Evolutionary conservation across 1,284 basidiomycete genomes (phyloP), one percentile per base, ranked within the genome.

Genomic region (Inonotus obliquus): DNA sequence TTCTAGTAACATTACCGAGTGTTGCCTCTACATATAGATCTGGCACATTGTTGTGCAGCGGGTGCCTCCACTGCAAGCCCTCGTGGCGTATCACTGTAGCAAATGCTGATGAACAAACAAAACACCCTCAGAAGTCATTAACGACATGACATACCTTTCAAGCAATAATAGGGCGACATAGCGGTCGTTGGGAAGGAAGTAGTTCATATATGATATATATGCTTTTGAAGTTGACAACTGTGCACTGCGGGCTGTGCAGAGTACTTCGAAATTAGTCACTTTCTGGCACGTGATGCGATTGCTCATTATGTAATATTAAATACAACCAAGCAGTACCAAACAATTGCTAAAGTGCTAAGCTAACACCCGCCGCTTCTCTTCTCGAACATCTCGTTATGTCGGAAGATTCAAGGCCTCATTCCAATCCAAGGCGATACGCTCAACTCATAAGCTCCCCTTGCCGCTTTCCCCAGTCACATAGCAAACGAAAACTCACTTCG

Each of bases 21-120:
- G 45, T 32, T 29, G 29, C 55, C n/a, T 57, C 11, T 9, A 57
- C 55, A 17, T 57, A 57, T 4, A 57, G 39, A 21, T 57, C 41
- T 25, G 55, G 55, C n/a, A 45, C 5, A 29, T 29, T 57, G 55
- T 21, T 57, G 14, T 13, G n/a, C n/a, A n/a, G n/a, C n/a, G n/a
- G n/a, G n/a, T n/a, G 37, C 4, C 17, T 5, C 54, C 54, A 55
- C 14, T 4, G n/a, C 6, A 55, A 29, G 19, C 23, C 41, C 39
- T 55, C 29, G 19, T 25, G 37, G n/a, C 19, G 29, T 37, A 55
- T 27, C 21, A 55, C 54, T 55, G 21, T 10, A 2, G 6, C 23
- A 21, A 14, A 1, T 27, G 47, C 2, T 14, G 25, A 29, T 7
- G 6, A 44, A 9, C 7, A 7, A n/a, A n/a, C 17, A 44, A n/a